Conservation (phyloP, 2,329 filamentous ascomycete genomes). For the Aspergillus sp. region DNA sequence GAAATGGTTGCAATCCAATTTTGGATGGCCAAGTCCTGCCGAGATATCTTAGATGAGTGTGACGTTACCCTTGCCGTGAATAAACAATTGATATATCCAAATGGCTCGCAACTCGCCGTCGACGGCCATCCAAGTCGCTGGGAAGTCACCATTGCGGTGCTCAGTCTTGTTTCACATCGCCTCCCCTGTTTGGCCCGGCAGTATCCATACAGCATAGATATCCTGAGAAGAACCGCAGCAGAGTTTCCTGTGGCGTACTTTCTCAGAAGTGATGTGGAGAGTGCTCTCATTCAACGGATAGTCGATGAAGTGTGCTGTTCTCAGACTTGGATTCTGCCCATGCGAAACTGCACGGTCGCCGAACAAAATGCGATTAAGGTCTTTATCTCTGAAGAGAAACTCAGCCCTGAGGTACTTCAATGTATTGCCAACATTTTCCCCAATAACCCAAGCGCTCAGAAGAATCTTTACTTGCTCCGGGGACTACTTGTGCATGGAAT, state of each 20-base stretch:
- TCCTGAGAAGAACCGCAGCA: slow-evolving; percentile 38
- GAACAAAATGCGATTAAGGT: slow-evolving; percentile 26
- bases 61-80: slow-evolving; percentile 56
- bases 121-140: slow-evolving; percentile 58
- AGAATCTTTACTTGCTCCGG: slow-evolving; percentile 57
- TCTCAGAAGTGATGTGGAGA: slow-evolving; percentile 49
- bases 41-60: slow-evolving; percentile 67
- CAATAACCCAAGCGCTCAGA: slow-evolving; percentile 26
- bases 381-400: slow-evolving; percentile 32
- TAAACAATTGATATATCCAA: slow-evolving; percentile 60
- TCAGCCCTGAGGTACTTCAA: slow-evolving; percentile 16
- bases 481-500: slow-evolving; percentile 63
- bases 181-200: slow-evolving; percentile 33
- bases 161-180: slow-evolving; percentile 43
- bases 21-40: slow-evolving; percentile 50
- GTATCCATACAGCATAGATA: slow-evolving; percentile 51
- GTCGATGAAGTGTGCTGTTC: slow-evolving; percentile 41
- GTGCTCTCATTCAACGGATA: slow-evolving; percentile 43
- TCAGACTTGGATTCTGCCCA: slow-evolving; percentile 30
- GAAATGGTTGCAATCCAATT: slow-evolving; percentile 53
- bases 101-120: slow-evolving; percentile 48
- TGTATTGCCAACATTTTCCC: slow-evolving; percentile 30
- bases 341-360: slow-evolving; percentile 3
- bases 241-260: slow-evolving; percentile 61
- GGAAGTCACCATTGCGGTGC: slow-evolving; percentile 45